Conservation (phyloP, 2,329 filamentous ascomycete species). For the Diaporthe eres region DNA sequence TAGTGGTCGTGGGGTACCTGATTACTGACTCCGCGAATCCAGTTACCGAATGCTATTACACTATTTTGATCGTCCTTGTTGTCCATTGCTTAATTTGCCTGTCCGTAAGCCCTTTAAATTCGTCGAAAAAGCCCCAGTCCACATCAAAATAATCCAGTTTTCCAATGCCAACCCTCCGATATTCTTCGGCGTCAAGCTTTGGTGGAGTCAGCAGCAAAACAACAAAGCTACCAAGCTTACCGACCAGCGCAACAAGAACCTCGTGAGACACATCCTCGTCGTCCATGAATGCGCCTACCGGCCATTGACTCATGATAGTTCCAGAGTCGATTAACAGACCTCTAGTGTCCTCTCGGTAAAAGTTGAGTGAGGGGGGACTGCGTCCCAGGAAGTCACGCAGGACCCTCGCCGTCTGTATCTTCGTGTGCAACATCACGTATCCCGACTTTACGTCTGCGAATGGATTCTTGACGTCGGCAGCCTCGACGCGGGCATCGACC, state of each 20-base stretch:
- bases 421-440: neutral
- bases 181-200: neutral
- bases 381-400: neutral
- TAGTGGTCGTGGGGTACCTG: too few species aligned
- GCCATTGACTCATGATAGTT: neutral
- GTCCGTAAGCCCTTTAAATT: neutral
- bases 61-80: neutral
- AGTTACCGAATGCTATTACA: neutral
- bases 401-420: neutral
- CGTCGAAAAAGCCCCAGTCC: neutral
- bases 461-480: neutral
- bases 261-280: neutral
- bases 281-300: neutral
- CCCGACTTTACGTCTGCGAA: neutral
- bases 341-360: neutral
- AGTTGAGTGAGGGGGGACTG: too few species aligned
- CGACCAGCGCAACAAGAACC: neutral
- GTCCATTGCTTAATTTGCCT: neutral
- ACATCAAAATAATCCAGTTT: neutral
- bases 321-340: neutral
- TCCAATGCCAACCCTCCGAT: neutral
- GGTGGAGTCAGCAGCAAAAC: neutral
- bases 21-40: neutral
- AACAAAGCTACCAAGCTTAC: fast-evolving
- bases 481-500: neutral